Base-by-base conservation (phyloP, 441 rosid genomes). In the Biscutella laevigata region DNA sequence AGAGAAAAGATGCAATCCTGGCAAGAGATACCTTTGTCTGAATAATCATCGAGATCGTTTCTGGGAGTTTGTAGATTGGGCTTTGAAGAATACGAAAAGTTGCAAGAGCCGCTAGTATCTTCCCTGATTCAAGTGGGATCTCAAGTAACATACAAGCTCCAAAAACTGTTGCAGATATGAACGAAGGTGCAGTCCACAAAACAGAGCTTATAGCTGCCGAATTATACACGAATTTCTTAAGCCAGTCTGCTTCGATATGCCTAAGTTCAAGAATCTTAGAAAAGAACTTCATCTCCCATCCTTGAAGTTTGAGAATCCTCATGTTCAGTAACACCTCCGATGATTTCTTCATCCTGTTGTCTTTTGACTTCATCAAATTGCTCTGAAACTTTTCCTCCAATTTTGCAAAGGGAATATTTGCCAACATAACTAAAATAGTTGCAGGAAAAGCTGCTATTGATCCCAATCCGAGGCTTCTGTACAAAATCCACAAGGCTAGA, bases 401-500 rank as follows among this genome's bases (percentile, higher is more conserved):
- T 28, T 57, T 74, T 1, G 74, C 74, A 38, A 79, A n/a, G 0
- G 81, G 84, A 26, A 47, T 47, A 30, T 67, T 71, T 33, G 43
- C 62, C 24, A 70, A 37, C 45, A 76, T 71, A 12, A 66, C 69
- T 26, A 67, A 21, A 24, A 72, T 13, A 4, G 74, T 60, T 6
- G 67, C 66, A 37, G 64, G 22, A 14, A 79, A 45, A 19, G 80
- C 70, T 4, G 72, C 71, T 28, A 75, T n/a, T 7, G 75, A 53
- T 8, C 77, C 82, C n/a, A 74, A 16, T 24, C 80, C 80, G 27
- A 79, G 67, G 20, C 64, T 67, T 36, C 58, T 71, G 47, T 72
- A 79, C 47, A 74, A 62, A 7, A 79, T 71, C 43, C 66, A 44
- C 22, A 79, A 57, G 28, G 82, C 85, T 39, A 74, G 39, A 52